Evolutionary conservation across 2,329 filamentous ascomycete genomes (phyloP).

Genomic region (Rhinocladiella similis): DNA sequence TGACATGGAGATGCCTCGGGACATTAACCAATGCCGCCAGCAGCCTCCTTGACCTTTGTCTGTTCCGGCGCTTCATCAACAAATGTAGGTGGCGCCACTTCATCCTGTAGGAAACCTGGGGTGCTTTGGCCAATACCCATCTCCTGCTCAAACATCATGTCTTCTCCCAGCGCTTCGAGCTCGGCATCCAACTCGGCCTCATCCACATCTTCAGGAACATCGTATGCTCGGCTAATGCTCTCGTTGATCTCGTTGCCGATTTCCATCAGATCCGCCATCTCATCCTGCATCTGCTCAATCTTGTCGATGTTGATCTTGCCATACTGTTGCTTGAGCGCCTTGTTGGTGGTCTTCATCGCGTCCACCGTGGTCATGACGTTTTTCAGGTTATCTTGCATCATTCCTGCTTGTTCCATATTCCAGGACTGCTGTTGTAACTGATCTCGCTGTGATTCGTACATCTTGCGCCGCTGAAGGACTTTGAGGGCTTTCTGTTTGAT

Average conservation of each 20-base stretch:
- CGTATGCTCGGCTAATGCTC: slow-evolving; percentile 84
- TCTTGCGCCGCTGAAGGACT: slow-evolving; percentile 86
- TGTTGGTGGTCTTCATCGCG: slow-evolving; percentile 95
- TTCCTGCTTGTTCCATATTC: slow-evolving; percentile 98
- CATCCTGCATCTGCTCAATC: slow-evolving; percentile 96
- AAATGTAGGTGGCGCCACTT: slow-evolving; percentile 78
- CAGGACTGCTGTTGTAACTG: slow-evolving; percentile 92
- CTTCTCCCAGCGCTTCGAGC: slow-evolving; percentile 88
- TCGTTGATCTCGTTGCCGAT: slow-evolving; percentile 98
- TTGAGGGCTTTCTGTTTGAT: slow-evolving; percentile 94
- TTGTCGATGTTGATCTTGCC: slow-evolving; percentile 97
- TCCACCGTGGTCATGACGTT: slow-evolving; percentile 99
- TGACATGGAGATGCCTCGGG: no score
- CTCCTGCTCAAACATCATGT: slow-evolving; percentile 80
- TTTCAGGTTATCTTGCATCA: slow-evolving; percentile 98
- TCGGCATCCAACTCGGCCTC: slow-evolving; percentile 96
- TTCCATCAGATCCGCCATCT: slow-evolving; percentile 98
- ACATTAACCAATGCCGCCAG: slow-evolving; percentile 21
- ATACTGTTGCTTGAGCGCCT: slow-evolving; percentile 88
- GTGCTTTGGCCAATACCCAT: slow-evolving; percentile 59
- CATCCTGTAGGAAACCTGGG: slow-evolving; percentile 87
- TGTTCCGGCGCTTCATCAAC: slow-evolving; percentile 84
- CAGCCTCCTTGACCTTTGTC: slow-evolving; percentile 71
- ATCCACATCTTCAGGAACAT: slow-evolving; percentile 94
- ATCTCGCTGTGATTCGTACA: slow-evolving; percentile 91